phyloP scores from a whole-genome alignment of 805 yeast genomes.

The Sugiyamaella valdiviana region DNA sequence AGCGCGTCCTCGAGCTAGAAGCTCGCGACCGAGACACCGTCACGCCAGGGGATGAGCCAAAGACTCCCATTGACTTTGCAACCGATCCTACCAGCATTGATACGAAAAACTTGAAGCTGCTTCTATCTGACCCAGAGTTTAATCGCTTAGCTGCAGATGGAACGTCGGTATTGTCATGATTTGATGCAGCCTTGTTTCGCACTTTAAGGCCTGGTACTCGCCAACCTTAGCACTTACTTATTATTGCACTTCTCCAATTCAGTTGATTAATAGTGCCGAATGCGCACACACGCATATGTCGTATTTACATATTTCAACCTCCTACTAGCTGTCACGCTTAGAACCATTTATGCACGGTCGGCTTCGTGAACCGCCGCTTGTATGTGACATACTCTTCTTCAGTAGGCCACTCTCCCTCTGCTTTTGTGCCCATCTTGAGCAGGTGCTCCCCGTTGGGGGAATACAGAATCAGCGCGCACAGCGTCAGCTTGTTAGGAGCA shows the following conservation, averaged over 20 bases:
- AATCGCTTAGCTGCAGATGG: no score
- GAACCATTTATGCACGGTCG: not conserved
- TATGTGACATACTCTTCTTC: slow-evolving; percentile 21
- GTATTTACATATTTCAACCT: not conserved
- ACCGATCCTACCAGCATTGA: not conserved
- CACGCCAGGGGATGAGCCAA: not conserved
- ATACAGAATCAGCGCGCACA: slow-evolving; percentile 36
- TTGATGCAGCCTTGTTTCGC: no score
- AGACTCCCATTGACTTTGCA: not conserved
- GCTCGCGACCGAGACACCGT: not conserved
- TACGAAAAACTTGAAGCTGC: no score
- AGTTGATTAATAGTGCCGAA: no score
- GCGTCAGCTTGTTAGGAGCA: slow-evolving; percentile 37
- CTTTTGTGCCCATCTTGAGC: slow-evolving; percentile 21
- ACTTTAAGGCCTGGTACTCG: no score
- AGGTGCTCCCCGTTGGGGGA: slow-evolving; percentile 28
- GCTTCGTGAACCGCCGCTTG: not conserved
- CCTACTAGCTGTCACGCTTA: not conserved
- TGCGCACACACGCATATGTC: not conserved
- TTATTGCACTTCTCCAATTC: no score
- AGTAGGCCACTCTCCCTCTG: slow-evolving; percentile 29
- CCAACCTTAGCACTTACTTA: no score
- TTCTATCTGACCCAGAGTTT: no score
- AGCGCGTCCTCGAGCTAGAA: not conserved
- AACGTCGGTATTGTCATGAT: no score